These are phyloP conservation scores for Candida xiaguanensis DNA, from an alignment of 805 yeast genomes.

Conservation along the genomic window DNA sequence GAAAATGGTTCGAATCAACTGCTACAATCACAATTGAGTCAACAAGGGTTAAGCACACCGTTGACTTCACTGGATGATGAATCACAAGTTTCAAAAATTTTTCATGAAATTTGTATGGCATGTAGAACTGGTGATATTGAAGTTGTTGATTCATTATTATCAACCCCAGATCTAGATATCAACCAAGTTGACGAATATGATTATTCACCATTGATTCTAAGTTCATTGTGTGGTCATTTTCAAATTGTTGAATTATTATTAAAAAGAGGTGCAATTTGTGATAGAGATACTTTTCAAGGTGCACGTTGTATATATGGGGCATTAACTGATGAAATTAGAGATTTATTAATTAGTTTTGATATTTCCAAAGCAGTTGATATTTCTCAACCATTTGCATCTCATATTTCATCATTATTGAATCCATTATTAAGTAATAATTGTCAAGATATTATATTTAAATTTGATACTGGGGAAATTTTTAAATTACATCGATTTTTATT, in stretches of 20 bases:
- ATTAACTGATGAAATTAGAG: constrained; percentile 60
- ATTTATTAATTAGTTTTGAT: constrained; percentile 55
- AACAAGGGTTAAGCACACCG: background rate
- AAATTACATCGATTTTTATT: constrained; percentile 25
- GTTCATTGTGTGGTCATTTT: constrained; percentile 73
- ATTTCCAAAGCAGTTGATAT: constrained; percentile 65
- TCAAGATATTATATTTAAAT: constrained; percentile 30
- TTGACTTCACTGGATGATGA: background rate
- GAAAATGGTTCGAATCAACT: background rate
- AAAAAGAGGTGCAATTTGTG: constrained; percentile 68
- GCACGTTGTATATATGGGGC: constrained; percentile 77
- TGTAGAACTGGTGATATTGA: constrained; percentile 70
- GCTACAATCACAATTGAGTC: background rate
- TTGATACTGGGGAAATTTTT: constrained; percentile 16
- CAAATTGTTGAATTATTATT: constrained; percentile 58
- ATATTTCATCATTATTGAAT: constrained; percentile 48
- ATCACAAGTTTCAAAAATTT: constrained; percentile 19
- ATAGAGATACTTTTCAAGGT: constrained; percentile 78
- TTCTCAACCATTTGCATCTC: constrained; percentile 70
- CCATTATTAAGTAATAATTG: constrained; percentile 20
- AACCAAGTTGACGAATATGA: constrained; percentile 68
- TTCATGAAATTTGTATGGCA: constrained; percentile 54
- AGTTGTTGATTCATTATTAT: constrained; percentile 53
- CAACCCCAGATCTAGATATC: constrained; percentile 36
- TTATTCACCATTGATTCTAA: constrained; percentile 69